Percentiles rank a stretch among this genome's conserved stretches.
Conservation (phyloP, 2,329 filamentous ascomycete genomes). For the Fusarium globosum region DNA sequence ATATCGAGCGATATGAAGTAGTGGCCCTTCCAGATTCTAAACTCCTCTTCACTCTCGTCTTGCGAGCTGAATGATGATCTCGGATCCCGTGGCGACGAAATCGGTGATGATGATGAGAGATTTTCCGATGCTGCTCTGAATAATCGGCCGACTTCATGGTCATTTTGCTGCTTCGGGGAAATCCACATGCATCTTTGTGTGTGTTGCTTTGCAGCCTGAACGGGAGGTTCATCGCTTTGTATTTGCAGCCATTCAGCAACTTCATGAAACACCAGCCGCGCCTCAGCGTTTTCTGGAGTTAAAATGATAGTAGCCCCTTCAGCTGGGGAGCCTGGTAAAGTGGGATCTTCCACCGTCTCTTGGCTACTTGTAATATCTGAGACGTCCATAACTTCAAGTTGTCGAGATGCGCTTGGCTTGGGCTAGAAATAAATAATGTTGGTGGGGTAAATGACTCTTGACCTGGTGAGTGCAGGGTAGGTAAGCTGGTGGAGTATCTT, state of each 20-base stretch:
- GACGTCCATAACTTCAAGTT: fast-evolving
- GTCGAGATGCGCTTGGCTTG: neutral
- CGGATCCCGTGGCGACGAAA: neutral
- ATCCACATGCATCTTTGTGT: neutral
- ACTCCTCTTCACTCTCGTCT: fast-evolving
- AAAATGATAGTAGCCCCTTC: neutral
- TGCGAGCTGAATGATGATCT: fast-evolving
- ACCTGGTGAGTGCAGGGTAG: neutral
- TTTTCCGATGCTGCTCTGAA: fast-evolving
- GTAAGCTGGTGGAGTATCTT: neutral
- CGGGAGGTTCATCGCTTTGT: neutral
- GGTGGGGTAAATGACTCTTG: neutral
- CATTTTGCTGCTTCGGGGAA: neutral
- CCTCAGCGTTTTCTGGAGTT: neutral
- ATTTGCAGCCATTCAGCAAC: fast-evolving
- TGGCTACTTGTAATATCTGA: neutral
- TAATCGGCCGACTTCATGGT: fast-evolving
- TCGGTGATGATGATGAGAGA: neutral
- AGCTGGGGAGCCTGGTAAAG: neutral
- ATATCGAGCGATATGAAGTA: neutral
- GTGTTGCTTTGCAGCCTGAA: too few species aligned
- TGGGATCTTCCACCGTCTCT: neutral
- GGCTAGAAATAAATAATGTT: neutral
- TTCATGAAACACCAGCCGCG: neutral
- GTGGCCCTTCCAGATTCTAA: neutral